Evolutionary conservation across 2,329 filamentous ascomycete genomes (phyloP), one percentile per base, ranked within the genome.

Genomic region (Alternaria sp.): DNA sequence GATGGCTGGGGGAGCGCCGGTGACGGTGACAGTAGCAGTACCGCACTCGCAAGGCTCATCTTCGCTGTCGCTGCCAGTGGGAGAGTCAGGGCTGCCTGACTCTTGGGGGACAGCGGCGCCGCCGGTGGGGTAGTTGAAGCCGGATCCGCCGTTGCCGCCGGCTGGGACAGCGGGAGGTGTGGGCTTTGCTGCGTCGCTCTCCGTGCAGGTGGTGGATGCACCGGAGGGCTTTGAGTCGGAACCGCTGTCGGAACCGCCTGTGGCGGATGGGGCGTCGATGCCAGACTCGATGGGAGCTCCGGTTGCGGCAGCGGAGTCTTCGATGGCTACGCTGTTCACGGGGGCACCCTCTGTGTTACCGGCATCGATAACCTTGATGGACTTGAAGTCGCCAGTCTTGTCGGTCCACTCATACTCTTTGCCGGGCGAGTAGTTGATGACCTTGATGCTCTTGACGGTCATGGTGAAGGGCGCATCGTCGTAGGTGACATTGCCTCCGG

Each of bases 401-500:
- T 87, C 85, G 54, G 77, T 77, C 75, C 83, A 87, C 63, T 81
- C 74, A 79, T 87, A 87, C 56, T 81, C 77, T 50, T 76, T 81
- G 25, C 82, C 84, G 8, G 85, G 85, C 65, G 83, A 82, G 79
- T 84, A 83, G 79, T 87, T 86, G 64, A 79, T 81, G 69, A 87
- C 82, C 62, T 80, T 83, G 66, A 87, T 81, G 54, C 71, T 80
- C 72, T 84, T 80, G 59, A 87, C 83, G 50, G 80, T 81, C 84
- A 87, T 86, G 64, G 76, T 82, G 80, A 83, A 86, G 5, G 85
- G 84, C 12, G 71, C 84, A 62, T 83, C 68, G 63, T 69, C 73
- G 69, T 83, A 84, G 71, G 85, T 82, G 13, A 82, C 82, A 32
- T 79, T 71, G 57, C 90, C 90, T 51, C 90, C 89, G 49, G 90